Base-by-base conservation (phyloP, 345 rosid species). In the Carallia brachiata region DNA sequence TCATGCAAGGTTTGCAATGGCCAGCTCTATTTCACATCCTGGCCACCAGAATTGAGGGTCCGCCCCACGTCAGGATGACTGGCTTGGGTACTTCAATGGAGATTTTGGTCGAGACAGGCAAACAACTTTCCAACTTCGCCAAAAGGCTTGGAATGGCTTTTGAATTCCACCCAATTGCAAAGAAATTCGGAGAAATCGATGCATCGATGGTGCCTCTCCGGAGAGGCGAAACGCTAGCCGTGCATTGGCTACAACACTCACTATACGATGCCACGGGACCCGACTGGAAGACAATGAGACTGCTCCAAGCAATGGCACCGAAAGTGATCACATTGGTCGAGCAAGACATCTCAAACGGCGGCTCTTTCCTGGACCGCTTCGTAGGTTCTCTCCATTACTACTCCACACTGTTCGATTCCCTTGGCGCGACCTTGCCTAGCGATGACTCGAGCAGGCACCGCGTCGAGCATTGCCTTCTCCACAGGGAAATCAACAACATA, bases 1-100 rank as follows among this genome's bases (percentile, higher is more conserved):
- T 89, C 70, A 86, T 86, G 91, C 91, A 86, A 70, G 94, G 94
- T 15, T 62, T 89, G 55, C 94, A 86, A 75, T 89, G 94, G 94
- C 94, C 94, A 6, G 89, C 89, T 6, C 65, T 89, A 6, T 86
- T 89, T 63, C 94, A 89, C 77, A 89, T 89, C 81, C 78, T 89
- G 0, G 85, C 88, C 23, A 84, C 88, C 6, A 78, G 94, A 28
- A 72, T 66, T 0, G 91, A 85, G 69, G 94, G 94, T 19, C 85
- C 91, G 0, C 94, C 89, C 0, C 82, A 75, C 15, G 68, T 89
- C 4, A 77, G 85, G 48, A 76, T 87, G 89, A 89, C 94, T 0
- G 94, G 86, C 3, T 39, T 85, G 67, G 94, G 91, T 0, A 47
- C 81, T 37, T 82, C 88, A n/a, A 75, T 82, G 79, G 91, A 85